Evolutionary conservation across 805 yeast genomes (phyloP).

Genomic region (Pichia scutulata): DNA sequence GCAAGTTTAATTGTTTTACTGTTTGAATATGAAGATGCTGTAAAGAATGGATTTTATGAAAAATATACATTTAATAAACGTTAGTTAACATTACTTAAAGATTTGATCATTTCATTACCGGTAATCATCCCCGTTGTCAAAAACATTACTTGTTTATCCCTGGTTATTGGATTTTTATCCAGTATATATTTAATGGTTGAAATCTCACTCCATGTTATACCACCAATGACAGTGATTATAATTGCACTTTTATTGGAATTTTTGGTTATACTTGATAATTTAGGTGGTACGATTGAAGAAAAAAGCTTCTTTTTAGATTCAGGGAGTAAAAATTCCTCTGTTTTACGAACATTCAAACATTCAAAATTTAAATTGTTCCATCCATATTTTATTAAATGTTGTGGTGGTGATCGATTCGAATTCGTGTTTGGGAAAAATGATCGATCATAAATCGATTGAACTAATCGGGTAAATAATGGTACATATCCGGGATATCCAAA

Average conservation of each 20-base stretch:
- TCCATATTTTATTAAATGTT: conserved; percentile 30
- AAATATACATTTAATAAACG: conserved; percentile 7
- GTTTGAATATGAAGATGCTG: conserved; percentile 22
- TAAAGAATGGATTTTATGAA: conserved; percentile 18
- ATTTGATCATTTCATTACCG: conserved; percentile 27
- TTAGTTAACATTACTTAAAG: conserved; percentile 6
- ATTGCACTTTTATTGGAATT: conserved; percentile 21
- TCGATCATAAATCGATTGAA: conserved; percentile 60
- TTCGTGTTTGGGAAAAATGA: conserved; percentile 27
- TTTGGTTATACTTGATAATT: conserved; percentile 11
- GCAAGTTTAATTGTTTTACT: conserved; percentile 28
- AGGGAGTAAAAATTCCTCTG: conserved; percentile 26
- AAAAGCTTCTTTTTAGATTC: conserved; percentile 24
- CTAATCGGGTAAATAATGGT: conserved; percentile 63
- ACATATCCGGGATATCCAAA: conserved; percentile 77
- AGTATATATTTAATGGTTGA: conserved; percentile 63
- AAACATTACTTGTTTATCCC: conserved; percentile 32
- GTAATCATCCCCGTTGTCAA: conserved; percentile 39
- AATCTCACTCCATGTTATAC: conserved; percentile 78
- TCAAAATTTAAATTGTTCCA: conserved; percentile 34
- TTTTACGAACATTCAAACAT: conserved; percentile 33
- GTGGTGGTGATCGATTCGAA: neutral
- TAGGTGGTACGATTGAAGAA: conserved; percentile 19
- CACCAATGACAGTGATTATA: conserved; percentile 66
- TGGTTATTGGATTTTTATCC: conserved; percentile 28